phyloP scores from a whole-genome alignment of 2,329 filamentous ascomycete genomes.

The Hysterium pulicare region DNA sequence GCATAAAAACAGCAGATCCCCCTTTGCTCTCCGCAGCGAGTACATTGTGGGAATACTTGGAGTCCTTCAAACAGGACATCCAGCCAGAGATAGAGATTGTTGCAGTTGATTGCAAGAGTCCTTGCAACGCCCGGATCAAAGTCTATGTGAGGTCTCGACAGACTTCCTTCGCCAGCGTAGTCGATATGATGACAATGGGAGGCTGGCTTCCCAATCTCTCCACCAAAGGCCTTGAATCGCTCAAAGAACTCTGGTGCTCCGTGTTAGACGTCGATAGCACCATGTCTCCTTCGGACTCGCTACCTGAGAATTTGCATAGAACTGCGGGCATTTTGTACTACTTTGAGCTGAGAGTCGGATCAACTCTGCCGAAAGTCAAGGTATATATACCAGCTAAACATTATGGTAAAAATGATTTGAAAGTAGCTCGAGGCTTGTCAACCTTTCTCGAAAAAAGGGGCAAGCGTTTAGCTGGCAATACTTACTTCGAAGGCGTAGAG shows the following conservation, averaged over 20 bases:
- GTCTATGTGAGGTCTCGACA: constrained; percentile 36
- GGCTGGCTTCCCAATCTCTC: constrained; percentile 1
- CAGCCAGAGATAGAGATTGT: constrained; percentile 21
- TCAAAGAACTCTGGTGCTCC: constrained; percentile 2
- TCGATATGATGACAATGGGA: constrained; percentile 14
- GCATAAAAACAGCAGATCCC: constrained; percentile 8
- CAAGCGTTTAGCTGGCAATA: neutral
- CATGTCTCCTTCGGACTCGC: too few relatives aligned
- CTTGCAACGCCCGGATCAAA: constrained; percentile 32
- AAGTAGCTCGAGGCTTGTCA: constrained; percentile 4
- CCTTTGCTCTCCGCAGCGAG: constrained; percentile 5
- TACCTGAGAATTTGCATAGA: constrained; percentile 6
- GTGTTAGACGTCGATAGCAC: constrained; percentile 6
- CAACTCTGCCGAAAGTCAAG: constrained; percentile 5
- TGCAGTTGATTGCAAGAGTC: constrained; percentile 32
- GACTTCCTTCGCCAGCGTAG: constrained; percentile 29
- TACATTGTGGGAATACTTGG: constrained; percentile 5
- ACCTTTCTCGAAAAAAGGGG: constrained; percentile 1
- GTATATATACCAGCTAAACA: constrained; percentile 15
- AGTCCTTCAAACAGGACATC: neutral
- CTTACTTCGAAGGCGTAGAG: constrained; percentile 4
- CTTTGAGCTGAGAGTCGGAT: constrained; percentile 8
- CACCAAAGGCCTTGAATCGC: neutral
- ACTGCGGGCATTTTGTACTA: constrained; percentile 14
- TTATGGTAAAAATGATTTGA: constrained; percentile 7